phyloP scores from a whole-genome alignment of 345 rosid genomes.

The Corchorus capsularis region DNA sequence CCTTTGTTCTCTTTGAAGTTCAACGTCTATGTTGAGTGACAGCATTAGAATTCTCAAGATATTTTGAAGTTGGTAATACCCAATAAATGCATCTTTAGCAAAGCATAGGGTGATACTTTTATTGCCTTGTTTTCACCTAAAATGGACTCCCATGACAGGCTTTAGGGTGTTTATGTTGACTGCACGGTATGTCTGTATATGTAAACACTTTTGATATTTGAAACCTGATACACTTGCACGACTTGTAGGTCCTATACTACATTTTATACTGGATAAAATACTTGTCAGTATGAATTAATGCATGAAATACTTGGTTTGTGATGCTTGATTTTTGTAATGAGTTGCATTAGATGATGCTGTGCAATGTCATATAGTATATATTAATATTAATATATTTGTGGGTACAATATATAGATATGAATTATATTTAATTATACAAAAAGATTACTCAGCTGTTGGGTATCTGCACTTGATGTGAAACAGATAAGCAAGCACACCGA shows the following conservation, averaged over 20 bases:
- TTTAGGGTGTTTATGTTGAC: not conserved
- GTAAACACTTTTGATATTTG: not conserved
- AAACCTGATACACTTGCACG: not conserved
- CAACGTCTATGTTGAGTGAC: not conserved
- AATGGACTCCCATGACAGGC: not conserved
- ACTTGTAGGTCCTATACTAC: not conserved
- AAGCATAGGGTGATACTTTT: not conserved
- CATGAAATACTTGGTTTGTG: not conserved
- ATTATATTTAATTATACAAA: not conserved
- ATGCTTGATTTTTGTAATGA: not conserved
- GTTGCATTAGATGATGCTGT: not conserved
- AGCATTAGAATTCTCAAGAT: not conserved
- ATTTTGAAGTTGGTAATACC: not conserved
- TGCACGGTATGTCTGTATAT: not conserved
- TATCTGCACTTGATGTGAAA: slow-evolving; percentile 17
- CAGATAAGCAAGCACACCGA: slow-evolving; percentile 71
- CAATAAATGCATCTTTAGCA: not conserved
- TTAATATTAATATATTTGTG: slow-evolving; percentile 1
- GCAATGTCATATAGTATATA: not conserved
- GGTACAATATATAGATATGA: not conserved
- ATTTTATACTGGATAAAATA: not conserved
- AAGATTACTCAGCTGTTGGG: not conserved
- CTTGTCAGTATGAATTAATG: not conserved
- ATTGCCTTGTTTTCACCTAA: not conserved
- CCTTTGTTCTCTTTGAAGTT: not conserved